Base-by-base conservation (phyloP, 805 yeast species). In the Lipomyces lipofer region DNA sequence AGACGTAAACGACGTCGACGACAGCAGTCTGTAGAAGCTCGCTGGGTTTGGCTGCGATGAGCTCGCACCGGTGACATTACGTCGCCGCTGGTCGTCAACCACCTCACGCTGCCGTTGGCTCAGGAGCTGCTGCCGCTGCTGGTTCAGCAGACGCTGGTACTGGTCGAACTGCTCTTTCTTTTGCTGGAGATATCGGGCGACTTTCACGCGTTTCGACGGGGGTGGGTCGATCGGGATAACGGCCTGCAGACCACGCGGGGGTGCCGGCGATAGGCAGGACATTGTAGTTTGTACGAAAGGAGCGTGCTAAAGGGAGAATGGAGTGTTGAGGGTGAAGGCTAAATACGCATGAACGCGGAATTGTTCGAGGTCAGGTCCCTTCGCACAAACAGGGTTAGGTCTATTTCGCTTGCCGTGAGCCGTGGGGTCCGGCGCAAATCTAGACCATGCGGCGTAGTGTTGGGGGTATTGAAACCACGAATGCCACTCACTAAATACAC, bases 151-250 rank as follows among this genome's bases (percentile, higher is more conserved):
- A 6, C 40, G 49, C 52, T 58, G 62, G 22, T 58, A 58, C 28
- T 50, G 56, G 21, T 58, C 62, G 24, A 58, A 58, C 47, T 58
- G 62, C 28, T 49, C 62, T 35, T 58, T 58, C 48, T 58, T 58
- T 43, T 52, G 54, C 47, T 40, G 50, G 32, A 58, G 39, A 39
- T 58, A 58, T 15, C 40, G 42, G 7, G 56, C 60, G 13, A 58
- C 52, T 39, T 58, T 55, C 45, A 55, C 60, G 24, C 62, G 56
- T 47, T 58, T 58, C 24, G 62, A 58, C 3, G 62, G 62, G 27
- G 62, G 62, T 29, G 62, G 62, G 40, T 58, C 62, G 32, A 49
- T 29, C 9, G 62, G 62, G 24, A 58, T 49, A 25, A 58, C 60
- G 21, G 62, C 62, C 43, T 56, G 62, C 19, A 58, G 51, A 13